phyloP scores from a whole-genome alignment of 139 green algal genomes.

The Parachlorella kessleri region DNA sequence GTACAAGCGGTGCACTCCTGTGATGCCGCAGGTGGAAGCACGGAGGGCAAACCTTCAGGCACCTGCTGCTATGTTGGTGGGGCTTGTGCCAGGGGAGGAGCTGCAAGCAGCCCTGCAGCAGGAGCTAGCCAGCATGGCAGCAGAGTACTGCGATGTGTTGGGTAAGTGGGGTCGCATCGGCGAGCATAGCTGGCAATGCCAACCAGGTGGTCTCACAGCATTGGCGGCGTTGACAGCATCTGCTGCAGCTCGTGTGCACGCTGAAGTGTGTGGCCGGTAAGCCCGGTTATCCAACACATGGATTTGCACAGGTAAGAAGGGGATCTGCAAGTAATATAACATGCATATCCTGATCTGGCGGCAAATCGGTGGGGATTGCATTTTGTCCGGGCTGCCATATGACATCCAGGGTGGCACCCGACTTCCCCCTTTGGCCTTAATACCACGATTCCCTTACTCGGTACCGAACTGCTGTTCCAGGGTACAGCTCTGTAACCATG shows the following conservation, averaged over 20 bases:
- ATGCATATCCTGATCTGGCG: too few relatives aligned
- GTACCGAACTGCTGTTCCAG: background rate
- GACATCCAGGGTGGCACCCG: too few relatives aligned
- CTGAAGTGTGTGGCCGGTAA: too few relatives aligned
- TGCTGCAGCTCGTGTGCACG: too few relatives aligned
- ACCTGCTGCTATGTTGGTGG: background rate
- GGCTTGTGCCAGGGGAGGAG: background rate
- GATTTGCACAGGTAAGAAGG: too few relatives aligned
- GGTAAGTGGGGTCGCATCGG: background rate
- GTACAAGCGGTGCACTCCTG: background rate
- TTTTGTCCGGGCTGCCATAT: too few relatives aligned
- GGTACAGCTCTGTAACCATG: background rate
- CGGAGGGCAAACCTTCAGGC: background rate
- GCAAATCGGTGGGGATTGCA: too few relatives aligned
- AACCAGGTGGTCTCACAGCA: background rate
- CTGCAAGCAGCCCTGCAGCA: slow-evolving; percentile 1
- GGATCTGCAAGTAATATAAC: too few relatives aligned
- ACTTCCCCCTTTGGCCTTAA: too few relatives aligned
- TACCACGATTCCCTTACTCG: too few relatives aligned
- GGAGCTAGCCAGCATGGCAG: background rate
- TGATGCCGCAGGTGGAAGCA: background rate
- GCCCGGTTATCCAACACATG: too few relatives aligned
- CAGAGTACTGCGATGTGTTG: slow-evolving; percentile 7
- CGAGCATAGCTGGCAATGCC: background rate
- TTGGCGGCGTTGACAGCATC: background rate